Percentiles rank a stretch among this genome's conserved stretches.
Evolutionary conservation across 2,329 filamentous ascomycete species (phyloP).

Genomic region (Alternaria panax): DNA sequence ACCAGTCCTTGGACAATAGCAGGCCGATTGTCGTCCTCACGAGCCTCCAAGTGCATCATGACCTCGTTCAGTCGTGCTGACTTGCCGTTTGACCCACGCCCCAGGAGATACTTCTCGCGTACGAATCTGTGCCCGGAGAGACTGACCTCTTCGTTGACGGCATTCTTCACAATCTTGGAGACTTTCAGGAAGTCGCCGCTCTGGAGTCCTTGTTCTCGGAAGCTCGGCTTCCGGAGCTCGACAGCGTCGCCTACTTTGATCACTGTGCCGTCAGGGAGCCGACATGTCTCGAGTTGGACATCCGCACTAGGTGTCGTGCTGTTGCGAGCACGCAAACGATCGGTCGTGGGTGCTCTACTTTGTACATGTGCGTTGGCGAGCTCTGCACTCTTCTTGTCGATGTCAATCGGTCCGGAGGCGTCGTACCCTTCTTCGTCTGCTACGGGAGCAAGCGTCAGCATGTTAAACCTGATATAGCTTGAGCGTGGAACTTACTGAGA

Average conservation of each 20-base stretch:
- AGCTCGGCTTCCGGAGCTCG: conserved; percentile 21
- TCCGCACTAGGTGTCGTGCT: background rate
- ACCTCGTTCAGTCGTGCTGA: conserved; percentile 19
- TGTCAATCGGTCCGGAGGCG: too few relatives aligned
- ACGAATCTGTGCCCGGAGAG: conserved; percentile 31
- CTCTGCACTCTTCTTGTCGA: too few relatives aligned
- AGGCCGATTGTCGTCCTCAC: conserved; percentile 1
- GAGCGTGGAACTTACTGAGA: too few relatives aligned
- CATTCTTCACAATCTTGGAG: conserved; percentile 24
- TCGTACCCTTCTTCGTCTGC: too few relatives aligned
- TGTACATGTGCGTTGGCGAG: too few relatives aligned
- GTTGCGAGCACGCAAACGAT: too few relatives aligned
- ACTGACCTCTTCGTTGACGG: conserved; percentile 22
- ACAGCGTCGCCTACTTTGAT: conserved; percentile 20
- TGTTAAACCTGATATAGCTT: too few relatives aligned
- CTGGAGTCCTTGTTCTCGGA: background rate
- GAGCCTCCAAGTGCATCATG: conserved; percentile 3
- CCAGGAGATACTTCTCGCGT: conserved; percentile 25
- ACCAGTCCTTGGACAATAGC: background rate
- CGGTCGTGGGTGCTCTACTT: too few relatives aligned
- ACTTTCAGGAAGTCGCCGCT: conserved; percentile 36
- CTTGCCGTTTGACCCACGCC: conserved; percentile 29
- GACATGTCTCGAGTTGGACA: fast-evolving
- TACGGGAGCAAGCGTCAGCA: too few relatives aligned
- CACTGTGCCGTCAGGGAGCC: background rate